Base-by-base conservation (phyloP, 495 filamentous ascomycete species). In the Hypoxylon rickii region DNA sequence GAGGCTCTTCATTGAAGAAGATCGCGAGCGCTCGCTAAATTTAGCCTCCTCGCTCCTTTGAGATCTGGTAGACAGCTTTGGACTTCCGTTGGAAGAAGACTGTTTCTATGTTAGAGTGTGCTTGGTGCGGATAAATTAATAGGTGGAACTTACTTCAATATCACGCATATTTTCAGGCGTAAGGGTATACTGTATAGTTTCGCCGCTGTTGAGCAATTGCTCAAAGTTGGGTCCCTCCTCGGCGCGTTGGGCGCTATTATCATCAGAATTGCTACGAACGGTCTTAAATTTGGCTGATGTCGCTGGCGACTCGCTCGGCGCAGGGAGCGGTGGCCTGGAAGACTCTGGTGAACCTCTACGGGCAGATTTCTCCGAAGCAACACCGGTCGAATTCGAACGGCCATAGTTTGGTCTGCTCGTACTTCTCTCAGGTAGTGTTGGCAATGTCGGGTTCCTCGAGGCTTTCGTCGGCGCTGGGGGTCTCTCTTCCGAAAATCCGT, bases 101-200 rank as follows among this genome's bases (percentile, higher is more conserved):
- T 77, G 56, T 22, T 24, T 55, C 53, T 66, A 60, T 63, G 41
- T 74, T 71, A 76, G 67, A 31, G 45, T n/a, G 7, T 13, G 22
- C 15, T 20, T 20, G 24, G 6, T 10, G 39, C 2, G 24, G 16
- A 26, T 12, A 15, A 24, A 18, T 33, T 3, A 3, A 20, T 16
- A 3, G 31, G 10, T n/a, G 24, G 10, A n/a, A 71, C 85, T 75
- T 75, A 90, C 89, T 65, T 92, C 87, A 58, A 92, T 88, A 54
- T 93, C 86, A 43, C 93, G 86, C 80, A 97, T 89, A 53, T 79
- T 90, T 65, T 89, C 86, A 1, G 94, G 93, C 1, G 94, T 98
- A 22, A 97, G 79, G 1, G 94, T 97, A 67, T 87, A 97, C 69
- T 93, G 92, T 38, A 98, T 86, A 1, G 94, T 97, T 67, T 96